Evolutionary conservation across 257 asterid species (phyloP).

Genomic region (Cinchona pubescens): DNA sequence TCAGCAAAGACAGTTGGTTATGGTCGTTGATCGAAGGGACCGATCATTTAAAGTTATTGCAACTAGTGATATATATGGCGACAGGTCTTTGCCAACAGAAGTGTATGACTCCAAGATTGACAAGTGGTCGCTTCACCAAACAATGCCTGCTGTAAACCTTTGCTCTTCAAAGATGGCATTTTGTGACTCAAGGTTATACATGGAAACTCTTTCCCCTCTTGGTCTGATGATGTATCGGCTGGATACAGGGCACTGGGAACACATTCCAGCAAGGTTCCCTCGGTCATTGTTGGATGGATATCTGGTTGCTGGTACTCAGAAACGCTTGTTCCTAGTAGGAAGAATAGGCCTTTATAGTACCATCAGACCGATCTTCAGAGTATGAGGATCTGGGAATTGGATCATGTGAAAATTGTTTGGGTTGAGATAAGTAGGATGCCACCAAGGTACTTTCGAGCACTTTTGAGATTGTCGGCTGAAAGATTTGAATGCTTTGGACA

Average conservation of each 20-base stretch:
- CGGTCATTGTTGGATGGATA: slow-evolving; percentile 95
- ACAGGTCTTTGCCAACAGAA: slow-evolving; percentile 84
- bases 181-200: slow-evolving; percentile 82
- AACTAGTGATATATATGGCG: slow-evolving; percentile 84
- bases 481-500: slow-evolving; percentile 98
- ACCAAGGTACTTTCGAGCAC: slow-evolving; percentile 80
- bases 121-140: slow-evolving; percentile 82
- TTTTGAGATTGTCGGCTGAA: slow-evolving; percentile 86
- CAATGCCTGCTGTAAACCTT: slow-evolving; percentile 92
- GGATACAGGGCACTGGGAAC: slow-evolving; percentile 92
- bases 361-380: too few species aligned
- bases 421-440: slow-evolving; percentile 95
- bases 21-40: slow-evolving; percentile 79
- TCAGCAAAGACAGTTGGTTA: slow-evolving; percentile 89
- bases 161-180: slow-evolving; percentile 99
- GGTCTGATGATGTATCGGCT: slow-evolving; percentile 90
- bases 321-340: slow-evolving; percentile 85
- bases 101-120: slow-evolving; percentile 79
- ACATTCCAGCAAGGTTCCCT: slow-evolving; percentile 93
- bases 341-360: slow-evolving; percentile 90
- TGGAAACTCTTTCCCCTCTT: slow-evolving; percentile 93
- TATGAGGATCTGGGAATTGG: slow-evolving; percentile 99
- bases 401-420: slow-evolving; percentile 76
- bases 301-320: slow-evolving; percentile 82
- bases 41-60: slow-evolving; percentile 85